Base-by-base conservation (phyloP, 305 asterid species). In the Withania somnifera region DNA sequence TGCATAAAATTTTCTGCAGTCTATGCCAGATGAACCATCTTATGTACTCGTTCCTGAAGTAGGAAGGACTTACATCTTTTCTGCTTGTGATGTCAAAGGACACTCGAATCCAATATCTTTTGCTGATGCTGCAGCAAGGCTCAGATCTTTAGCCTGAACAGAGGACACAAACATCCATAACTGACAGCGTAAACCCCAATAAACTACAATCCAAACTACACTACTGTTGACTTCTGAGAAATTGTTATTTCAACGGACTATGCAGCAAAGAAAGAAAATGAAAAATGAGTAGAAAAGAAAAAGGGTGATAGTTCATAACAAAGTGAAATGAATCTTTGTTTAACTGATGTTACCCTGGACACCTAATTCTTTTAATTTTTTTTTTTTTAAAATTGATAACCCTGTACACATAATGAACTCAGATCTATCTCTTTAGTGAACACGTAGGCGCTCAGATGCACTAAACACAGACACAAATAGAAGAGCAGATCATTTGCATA, bases 71-170 rank as follows among this genome's bases (percentile, higher is more conserved):
- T 84, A 94, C 99, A 96, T 93, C 57, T 89, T 86, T 78, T 89
- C 90, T 20, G 98, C 93, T 83, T 89, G 84, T 82, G 84, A 86
- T 58, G 98, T 82, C 91, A 89, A 84, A 11, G 95, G 98, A 71
- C 84, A 91, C 60, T 22, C 88, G 47, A 90, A 47, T 32, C 88
- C 85, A 28, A 89, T 92, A 80, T 90, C 93, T 87, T 91, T 85
- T 60, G 95, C 97, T 40, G 99, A 93, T 83, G 85, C 84, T 22
- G 87, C 85, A 1, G 94, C 99, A 63, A 96, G 97, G 79, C 85
- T 89, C 38, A 96, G 88, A 89, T 96, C 99, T 91, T 96, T 96
- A 83, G 94, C 98, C 99, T 95, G 87, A 85, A 88, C 67, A 24
- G 63, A 78, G 73, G 26, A 56, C 6, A 82, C 8, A 11, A 64